Evolutionary conservation across 495 filamentous ascomycete species (phyloP).

Genomic region (Aspergillus cavernicola): DNA sequence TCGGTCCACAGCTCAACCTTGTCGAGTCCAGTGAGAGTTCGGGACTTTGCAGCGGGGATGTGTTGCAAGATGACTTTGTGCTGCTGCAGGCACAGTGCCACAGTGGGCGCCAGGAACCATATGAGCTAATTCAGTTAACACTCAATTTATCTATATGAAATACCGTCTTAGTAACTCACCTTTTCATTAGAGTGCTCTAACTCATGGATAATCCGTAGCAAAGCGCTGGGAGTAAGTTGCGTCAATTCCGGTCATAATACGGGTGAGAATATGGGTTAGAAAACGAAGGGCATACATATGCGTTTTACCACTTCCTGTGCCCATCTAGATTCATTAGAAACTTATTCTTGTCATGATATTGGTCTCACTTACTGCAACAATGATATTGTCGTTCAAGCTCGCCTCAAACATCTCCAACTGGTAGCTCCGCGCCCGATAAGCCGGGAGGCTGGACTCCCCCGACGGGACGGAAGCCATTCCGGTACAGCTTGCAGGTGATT

Average conservation of each 20-base stretch:
- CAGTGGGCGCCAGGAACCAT: slow-evolving; percentile 84
- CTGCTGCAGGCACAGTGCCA: slow-evolving; percentile 73
- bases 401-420: slow-evolving; percentile 89
- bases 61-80: slow-evolving; percentile 56
- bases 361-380: slow-evolving; percentile 64
- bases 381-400: slow-evolving; percentile 74
- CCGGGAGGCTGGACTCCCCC: slow-evolving; percentile 8
- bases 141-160: no score
- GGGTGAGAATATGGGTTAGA: not conserved
- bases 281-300: slow-evolving; percentile 72
- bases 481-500: not conserved
- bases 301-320: slow-evolving; percentile 91
- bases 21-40: slow-evolving; percentile 63
- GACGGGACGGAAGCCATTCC: not conserved
- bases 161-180: slow-evolving; percentile 53
- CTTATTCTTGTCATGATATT: not conserved
- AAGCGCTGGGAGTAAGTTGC: slow-evolving; percentile 50
- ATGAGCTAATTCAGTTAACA: slow-evolving; percentile 50
- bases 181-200: slow-evolving; percentile 57
- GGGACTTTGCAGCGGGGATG: slow-evolving; percentile 59
- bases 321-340: slow-evolving; percentile 60
- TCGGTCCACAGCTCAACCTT: slow-evolving; percentile 73
- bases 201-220: slow-evolving; percentile 71
- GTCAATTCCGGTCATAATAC: not conserved
- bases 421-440: slow-evolving; percentile 60